A percentile compares a stretch with the other conserved stretches of the same genome.
Conservation (phyloP, 192 early-diverging fungal genomes). For the Geranomyces variabilis region DNA sequence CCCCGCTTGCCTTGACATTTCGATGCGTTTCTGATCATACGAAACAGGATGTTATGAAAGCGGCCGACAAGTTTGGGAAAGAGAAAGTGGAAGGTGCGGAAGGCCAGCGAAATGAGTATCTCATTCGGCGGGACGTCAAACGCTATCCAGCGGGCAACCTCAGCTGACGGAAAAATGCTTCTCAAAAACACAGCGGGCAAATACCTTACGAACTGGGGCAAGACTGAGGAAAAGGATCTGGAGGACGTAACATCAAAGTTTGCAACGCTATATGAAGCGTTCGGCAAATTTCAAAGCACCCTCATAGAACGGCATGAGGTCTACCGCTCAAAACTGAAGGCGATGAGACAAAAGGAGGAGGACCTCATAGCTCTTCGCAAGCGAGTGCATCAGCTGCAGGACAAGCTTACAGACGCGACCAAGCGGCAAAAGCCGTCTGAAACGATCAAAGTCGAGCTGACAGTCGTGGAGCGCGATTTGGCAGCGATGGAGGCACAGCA, state of each 20-base stretch:
- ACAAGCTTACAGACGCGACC: slow-evolving; percentile 35
- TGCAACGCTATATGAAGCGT: slow-evolving; percentile 19
- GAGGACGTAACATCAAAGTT: slow-evolving; percentile 41
- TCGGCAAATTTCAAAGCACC: slow-evolving; percentile 16
- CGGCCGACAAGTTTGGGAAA: slow-evolving; percentile 22
- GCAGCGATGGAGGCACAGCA: slow-evolving; percentile 29
- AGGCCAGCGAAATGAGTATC: too few species aligned
- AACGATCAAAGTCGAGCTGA: slow-evolving; percentile 36
- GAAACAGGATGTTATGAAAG: slow-evolving; percentile 35
- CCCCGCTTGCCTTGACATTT: not conserved
- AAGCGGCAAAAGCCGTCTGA: slow-evolving; percentile 34
- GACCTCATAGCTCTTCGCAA: slow-evolving; percentile 25
- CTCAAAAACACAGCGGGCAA: slow-evolving; percentile 31
- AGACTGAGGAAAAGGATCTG: slow-evolving; percentile 40
- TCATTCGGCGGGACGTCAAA: too few species aligned
- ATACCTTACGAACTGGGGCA: slow-evolving; percentile 37
- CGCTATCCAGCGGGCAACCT: too few species aligned
- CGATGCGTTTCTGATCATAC: not conserved
- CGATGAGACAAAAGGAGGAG: slow-evolving; percentile 28
- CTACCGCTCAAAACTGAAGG: slow-evolving; percentile 39
- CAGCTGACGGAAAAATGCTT: too few species aligned
- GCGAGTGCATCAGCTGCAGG: slow-evolving; percentile 32
- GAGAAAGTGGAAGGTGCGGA: slow-evolving; percentile 36
- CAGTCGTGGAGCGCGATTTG: slow-evolving; percentile 35
- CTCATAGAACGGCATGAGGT: slow-evolving; percentile 36